A percentile compares a stretch with the other conserved stretches of the same genome.
Evolutionary conservation across 2,329 filamentous ascomycete species (phyloP).

Genomic region (Epichloe amarillans): DNA sequence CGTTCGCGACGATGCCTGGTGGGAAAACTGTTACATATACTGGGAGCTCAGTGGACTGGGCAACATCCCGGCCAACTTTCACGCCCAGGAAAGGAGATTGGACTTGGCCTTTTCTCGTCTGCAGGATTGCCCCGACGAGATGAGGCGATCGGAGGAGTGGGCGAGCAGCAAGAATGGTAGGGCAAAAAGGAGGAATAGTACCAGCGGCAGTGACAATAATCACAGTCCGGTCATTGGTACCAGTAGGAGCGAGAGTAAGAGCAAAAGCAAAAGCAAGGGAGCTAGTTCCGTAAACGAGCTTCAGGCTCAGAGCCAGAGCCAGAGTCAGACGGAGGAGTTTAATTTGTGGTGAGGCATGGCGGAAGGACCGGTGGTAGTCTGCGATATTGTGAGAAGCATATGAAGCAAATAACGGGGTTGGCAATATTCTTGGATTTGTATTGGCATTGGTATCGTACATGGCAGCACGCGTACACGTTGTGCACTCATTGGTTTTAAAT

Average conservation of each 20-base stretch:
- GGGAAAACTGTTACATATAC: slow-evolving; percentile 8
- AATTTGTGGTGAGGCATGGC: not conserved
- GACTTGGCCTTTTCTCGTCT: slow-evolving; percentile 2
- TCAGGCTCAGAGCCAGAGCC: not conserved
- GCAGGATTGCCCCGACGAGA: slow-evolving; percentile 2
- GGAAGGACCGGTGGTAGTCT: not conserved
- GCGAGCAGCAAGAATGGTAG: not conserved
- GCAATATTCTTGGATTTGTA: not conserved
- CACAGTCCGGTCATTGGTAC: not conserved
- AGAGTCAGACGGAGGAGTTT: not conserved
- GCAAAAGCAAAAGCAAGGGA: not conserved
- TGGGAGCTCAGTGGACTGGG: slow-evolving; percentile 1
- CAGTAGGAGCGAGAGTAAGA: not conserved
- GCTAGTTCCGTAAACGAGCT: not conserved
- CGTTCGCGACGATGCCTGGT: slow-evolving; percentile 7
- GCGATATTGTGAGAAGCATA: not conserved
- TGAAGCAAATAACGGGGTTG: no score
- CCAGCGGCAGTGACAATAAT: not conserved
- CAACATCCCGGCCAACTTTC: slow-evolving; percentile 2
- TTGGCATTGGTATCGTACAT: not conserved
- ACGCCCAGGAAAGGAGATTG: not conserved
- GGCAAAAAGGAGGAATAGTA: not conserved
- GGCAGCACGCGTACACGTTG: not conserved
- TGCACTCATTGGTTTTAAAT: no score
- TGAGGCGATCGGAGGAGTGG: slow-evolving; percentile 1